Percentiles rank a stretch among this genome's conserved stretches.
phyloP scores from a whole-genome alignment of 2,329 filamentous ascomycete species.

The Talaromyces sp. region DNA sequence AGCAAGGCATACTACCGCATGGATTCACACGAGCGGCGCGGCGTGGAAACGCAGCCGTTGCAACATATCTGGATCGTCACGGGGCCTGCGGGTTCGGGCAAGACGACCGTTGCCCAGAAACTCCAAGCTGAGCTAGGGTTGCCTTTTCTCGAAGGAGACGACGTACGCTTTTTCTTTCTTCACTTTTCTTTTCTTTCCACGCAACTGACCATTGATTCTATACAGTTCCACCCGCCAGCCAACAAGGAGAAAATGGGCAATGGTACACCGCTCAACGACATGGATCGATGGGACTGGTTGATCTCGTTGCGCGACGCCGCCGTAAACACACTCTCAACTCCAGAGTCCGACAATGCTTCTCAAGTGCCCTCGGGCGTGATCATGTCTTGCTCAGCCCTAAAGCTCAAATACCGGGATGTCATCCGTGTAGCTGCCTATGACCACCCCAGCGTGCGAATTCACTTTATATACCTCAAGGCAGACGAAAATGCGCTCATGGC shows the following conservation, averaged over 20 bases:
- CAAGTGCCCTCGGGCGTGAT: conserved; percentile 67
- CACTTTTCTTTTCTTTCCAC: background rate
- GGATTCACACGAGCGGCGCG: background rate
- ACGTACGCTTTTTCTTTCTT: conserved; percentile 52
- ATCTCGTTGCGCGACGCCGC: conserved; percentile 65
- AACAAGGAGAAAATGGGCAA: conserved; percentile 90
- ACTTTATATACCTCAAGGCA: conserved; percentile 89
- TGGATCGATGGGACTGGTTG: conserved; percentile 97
- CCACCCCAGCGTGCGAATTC: conserved; percentile 67
- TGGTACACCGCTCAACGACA: conserved; percentile 80
- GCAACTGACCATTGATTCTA: background rate
- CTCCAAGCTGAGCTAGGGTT: conserved; percentile 59
- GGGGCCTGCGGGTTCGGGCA: conserved; percentile 73
- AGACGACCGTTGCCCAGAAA: conserved; percentile 68
- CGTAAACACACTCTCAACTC: conserved; percentile 43
- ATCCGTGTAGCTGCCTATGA: conserved; percentile 77
- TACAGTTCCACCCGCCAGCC: conserved; percentile 49
- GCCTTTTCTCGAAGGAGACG: conserved; percentile 73
- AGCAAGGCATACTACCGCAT: conserved; percentile 5
- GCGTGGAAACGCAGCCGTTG: conserved; percentile 15
- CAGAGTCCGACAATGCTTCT: background rate
- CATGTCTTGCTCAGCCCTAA: conserved; percentile 90
- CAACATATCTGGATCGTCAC: conserved; percentile 79
- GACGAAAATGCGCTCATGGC: conserved; percentile 69
- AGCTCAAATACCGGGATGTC: conserved; percentile 94